Base-by-base conservation (phyloP, 495 filamentous ascomycete species). In the Geoglossum glabrum region DNA sequence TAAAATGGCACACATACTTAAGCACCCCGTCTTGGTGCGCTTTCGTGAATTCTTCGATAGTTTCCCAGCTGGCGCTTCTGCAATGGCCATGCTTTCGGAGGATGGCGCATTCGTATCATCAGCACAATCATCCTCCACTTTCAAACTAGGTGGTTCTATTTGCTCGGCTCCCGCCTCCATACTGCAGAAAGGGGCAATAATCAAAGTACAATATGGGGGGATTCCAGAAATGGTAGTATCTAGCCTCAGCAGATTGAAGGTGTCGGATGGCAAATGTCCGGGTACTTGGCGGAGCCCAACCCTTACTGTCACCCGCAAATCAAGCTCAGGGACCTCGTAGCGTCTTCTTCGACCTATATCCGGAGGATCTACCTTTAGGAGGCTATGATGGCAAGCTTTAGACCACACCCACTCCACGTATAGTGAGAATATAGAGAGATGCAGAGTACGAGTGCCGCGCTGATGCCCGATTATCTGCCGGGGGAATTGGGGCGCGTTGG, bases 1-100 rank as follows among this genome's bases (percentile, higher is more conserved):
- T 27, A 40, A 33, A 40, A 40, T n/a, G n/a, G 6, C 17, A 33
- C 13, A 78, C 86, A 66, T 78, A 92, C 86, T 98, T 59, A 98
- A 73, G 69, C 92, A 98, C 26, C 92, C 92, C 1, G 92, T 96
- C 71, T 98, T 98, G 40, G 92, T 96, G 64, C 92, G 78, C 67
- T 87, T 95, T 63, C 84, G 74, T 45, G 71, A 66, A 50, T 64
- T 47, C 11, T 31, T 65, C 19, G 55, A 15, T n/a, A 57, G 49
- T 1, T 38, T 49, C 19, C n/a, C 17, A 17, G 59, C 13, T 31
- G 30, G 28, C 23, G 17, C 23, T 43, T 58, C 55, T 8, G 54
- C 33, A 17, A 10, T 59, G n/a, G 43, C 19, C 19, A 19, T 5
- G n/a, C n/a, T 21, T 21, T 45, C 40, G 17, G 36, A 40, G 11